Percentiles rank a stretch among this genome's conserved stretches.
phyloP scores from a whole-genome alignment of 2,329 filamentous ascomycete genomes.

The Teratosphaeria pseudoeucalypti region DNA sequence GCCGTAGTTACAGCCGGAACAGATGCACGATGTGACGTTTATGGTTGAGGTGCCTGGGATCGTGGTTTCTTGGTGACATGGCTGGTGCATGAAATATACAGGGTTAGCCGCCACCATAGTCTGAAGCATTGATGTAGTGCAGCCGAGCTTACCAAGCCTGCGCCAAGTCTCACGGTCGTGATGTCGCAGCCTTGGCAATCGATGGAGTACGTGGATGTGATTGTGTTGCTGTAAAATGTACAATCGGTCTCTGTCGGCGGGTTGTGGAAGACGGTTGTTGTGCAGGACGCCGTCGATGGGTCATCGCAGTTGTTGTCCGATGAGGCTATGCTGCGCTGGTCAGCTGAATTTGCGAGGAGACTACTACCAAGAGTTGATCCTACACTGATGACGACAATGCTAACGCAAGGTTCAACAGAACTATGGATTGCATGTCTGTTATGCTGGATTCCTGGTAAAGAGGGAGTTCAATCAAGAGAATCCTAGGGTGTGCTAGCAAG shows the following conservation, averaged over 20 bases:
- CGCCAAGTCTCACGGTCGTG: slow-evolving; percentile 1
- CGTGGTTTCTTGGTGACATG: background rate
- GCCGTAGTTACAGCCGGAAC: background rate
- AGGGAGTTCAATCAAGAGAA: background rate
- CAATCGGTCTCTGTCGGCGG: background rate
- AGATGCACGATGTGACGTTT: background rate
- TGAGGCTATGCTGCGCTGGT: background rate
- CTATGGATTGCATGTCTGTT: background rate
- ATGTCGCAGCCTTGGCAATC: slow-evolving; percentile 4
- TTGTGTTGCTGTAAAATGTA: background rate
- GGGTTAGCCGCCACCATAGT: background rate
- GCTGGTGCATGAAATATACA: background rate
- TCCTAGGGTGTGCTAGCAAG: background rate
- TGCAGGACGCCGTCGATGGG: background rate
- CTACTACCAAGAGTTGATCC: background rate
- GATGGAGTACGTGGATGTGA: slow-evolving; percentile 1
- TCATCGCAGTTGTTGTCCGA: background rate
- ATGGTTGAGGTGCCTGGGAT: background rate
- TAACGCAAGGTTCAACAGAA: background rate
- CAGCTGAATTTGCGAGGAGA: background rate
- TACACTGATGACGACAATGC: background rate
- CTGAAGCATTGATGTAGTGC: background rate
- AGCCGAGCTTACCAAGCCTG: background rate
- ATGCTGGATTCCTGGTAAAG: background rate
- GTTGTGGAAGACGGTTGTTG: background rate